phyloP scores from a whole-genome alignment of 257 asterid genomes.

The Solanum sejunctum region DNA sequence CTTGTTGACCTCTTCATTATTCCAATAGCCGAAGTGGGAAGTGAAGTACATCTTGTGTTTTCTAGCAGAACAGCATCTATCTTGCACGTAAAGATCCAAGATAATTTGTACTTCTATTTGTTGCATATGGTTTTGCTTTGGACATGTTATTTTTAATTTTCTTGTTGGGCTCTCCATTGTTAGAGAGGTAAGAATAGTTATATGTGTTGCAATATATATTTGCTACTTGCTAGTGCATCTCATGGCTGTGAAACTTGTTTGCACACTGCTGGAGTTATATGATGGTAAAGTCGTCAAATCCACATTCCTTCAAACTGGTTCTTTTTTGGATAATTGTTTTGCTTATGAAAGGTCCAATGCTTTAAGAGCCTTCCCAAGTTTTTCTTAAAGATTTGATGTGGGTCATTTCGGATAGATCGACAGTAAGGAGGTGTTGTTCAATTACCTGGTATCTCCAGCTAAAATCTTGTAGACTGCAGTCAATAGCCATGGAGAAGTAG shows the following conservation, averaged over 20 bases:
- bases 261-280: not conserved
- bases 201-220: not conserved
- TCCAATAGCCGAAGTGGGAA: not conserved
- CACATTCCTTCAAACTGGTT: not conserved
- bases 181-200: not conserved
- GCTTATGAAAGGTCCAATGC: not conserved
- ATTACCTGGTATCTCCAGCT: constrained; percentile 19
- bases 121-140: not conserved
- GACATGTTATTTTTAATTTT: not conserved
- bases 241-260: not conserved
- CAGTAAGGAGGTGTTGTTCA: constrained; percentile 19
- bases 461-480: constrained; percentile 10
- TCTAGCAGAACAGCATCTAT: not conserved
- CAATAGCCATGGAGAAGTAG: not conserved
- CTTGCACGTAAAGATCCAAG: not conserved
- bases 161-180: not conserved
- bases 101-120: not conserved
- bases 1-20: not conserved
- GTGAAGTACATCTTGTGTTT: not conserved
- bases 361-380: not conserved
- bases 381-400: constrained; percentile 6
- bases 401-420: constrained; percentile 12
- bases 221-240: not conserved
- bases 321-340: not conserved
- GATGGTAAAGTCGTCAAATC: not conserved